Evolutionary conservation across 192 early-diverging fungal species (phyloP).

Genomic region (Spizellomyces sp.): DNA sequence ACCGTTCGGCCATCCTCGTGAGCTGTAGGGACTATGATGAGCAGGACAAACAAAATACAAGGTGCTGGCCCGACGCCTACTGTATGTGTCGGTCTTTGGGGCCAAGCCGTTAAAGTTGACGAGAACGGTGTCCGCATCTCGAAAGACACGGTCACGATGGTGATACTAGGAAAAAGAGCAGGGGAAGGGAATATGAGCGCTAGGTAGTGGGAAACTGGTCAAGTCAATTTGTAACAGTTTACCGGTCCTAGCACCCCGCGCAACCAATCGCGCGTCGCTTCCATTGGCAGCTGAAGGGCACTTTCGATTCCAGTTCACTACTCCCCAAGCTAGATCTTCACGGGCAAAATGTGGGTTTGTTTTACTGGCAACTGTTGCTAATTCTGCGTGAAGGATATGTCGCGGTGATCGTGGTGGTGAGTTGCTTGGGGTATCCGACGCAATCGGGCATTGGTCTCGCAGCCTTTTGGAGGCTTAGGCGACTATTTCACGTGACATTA

Average conservation of each 20-base stretch:
- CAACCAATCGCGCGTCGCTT: slow-evolving; percentile 32
- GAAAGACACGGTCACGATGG: slow-evolving; percentile 59
- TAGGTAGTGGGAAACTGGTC: neutral
- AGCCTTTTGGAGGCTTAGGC: no score
- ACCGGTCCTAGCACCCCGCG: slow-evolving; percentile 29
- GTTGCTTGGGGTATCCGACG: no score
- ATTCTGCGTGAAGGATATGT: no score
- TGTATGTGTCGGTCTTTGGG: slow-evolving; percentile 72
- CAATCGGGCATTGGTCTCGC: no score
- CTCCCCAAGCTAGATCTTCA: no score
- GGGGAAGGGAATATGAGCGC: neutral
- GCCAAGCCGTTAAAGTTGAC: slow-evolving; percentile 57
- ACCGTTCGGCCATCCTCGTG: slow-evolving; percentile 48
- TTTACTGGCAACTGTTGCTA: no score
- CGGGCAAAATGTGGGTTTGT: no score
- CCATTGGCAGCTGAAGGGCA: slow-evolving; percentile 7
- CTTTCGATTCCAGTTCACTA: no score
- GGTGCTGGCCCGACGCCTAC: slow-evolving; percentile 38
- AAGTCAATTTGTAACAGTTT: neutral
- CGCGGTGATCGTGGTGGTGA: no score
- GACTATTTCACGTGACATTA: no score
- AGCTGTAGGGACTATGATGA: slow-evolving; percentile 28
- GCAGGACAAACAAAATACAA: no score
- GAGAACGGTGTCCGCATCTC: slow-evolving; percentile 68
- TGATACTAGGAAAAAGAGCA: slow-evolving; percentile 53